A percentile compares a stretch with the other conserved stretches of the same genome.
phyloP scores from a whole-genome alignment of 2,329 filamentous ascomycete species.

The Alternaria alternata region DNA sequence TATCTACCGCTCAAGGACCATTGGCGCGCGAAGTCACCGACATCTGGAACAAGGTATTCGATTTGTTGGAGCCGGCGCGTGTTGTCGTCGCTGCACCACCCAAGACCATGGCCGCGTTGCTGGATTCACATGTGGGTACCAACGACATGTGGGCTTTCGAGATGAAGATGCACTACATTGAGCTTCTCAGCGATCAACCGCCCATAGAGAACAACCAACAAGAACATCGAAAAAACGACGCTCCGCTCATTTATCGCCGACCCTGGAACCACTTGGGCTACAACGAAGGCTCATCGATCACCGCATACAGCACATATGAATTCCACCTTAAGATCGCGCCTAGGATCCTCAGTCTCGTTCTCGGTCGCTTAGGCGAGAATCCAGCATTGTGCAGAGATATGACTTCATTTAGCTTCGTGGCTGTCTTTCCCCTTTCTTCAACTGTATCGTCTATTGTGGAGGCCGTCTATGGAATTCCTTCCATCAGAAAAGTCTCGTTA shows the following conservation, averaged over 20 bases:
- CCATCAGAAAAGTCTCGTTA: constrained; percentile 47
- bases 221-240: constrained; percentile 16
- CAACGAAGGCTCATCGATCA: constrained; percentile 79
- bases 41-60: constrained; percentile 44
- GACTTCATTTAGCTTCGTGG: constrained; percentile 65
- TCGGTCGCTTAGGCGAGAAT: constrained; percentile 40
- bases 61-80: constrained; percentile 38
- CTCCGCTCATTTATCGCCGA: constrained; percentile 63
- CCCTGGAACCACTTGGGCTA: constrained; percentile 72
- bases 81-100: constrained; percentile 63
- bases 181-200: constrained; percentile 44
- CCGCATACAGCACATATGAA: constrained; percentile 74
- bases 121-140: constrained; percentile 65
- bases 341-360: constrained; percentile 65
- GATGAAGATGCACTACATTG: constrained; percentile 68
- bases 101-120: constrained; percentile 66
- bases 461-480: constrained; percentile 37
- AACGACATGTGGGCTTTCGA: constrained; percentile 71
- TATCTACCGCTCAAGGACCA: constrained; percentile 38
- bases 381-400: constrained; percentile 48
- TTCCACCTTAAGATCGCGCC: constrained; percentile 72
- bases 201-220: constrained; percentile 11
- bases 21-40: constrained; percentile 61
- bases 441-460: constrained; percentile 58
- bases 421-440: constrained; percentile 68